Evolutionary conservation across 352 stramenopile genomes (phyloP), one percentile per base, ranked within the genome.

Genomic region (Aphanomyces cochlioides): DNA sequence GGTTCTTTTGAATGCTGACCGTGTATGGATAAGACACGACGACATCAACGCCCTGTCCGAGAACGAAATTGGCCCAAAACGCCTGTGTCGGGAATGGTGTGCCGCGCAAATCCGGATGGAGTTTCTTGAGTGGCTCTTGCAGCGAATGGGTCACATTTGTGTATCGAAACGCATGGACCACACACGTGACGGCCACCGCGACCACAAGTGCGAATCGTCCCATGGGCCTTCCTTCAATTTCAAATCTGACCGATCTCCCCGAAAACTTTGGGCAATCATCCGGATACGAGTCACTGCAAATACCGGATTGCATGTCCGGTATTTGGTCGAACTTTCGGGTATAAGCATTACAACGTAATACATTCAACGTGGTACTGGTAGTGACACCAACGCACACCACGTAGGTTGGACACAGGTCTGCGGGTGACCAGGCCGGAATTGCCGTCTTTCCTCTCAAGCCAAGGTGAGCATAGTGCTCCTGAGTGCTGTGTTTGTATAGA

Each of bases 31-130:
- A 81, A 61, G 82, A 78, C n/a, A 78, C 78, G 37, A 93, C 78
- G 48, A 76, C 65, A 54, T 78, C 77, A 40, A 84, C 76, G 69
- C 86, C 83, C 37, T 88, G 67, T 21, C 79, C 79, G 37, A 93
- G 78, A 67, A 93, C 84, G 40, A 90, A 74, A 72, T 93, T 93
- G 45, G 84, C 91, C 86, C 86, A 93, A 77, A 82, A 93, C 4
- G 86, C 84, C 56, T 84, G 84, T 0, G 86, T 93, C 19, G 86
- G 86, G 76, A 93, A 93, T 56, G 84, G 64, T 17, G 7, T 34
- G 15, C 17, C 64, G 36, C 12, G 13, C 4, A 63, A 6, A 54
- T 17, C 37, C 8, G 64, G 64, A 41, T 54, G 47, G 6, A 63
- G 19, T 47, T 36, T 36, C 12, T 5, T 67, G 12, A 17, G 59